These are phyloP conservation scores for Mycosarcoma mackinlayi DNA, from an alignment of 1,284 basidiomycete genomes.

Conservation along the genomic window DNA sequence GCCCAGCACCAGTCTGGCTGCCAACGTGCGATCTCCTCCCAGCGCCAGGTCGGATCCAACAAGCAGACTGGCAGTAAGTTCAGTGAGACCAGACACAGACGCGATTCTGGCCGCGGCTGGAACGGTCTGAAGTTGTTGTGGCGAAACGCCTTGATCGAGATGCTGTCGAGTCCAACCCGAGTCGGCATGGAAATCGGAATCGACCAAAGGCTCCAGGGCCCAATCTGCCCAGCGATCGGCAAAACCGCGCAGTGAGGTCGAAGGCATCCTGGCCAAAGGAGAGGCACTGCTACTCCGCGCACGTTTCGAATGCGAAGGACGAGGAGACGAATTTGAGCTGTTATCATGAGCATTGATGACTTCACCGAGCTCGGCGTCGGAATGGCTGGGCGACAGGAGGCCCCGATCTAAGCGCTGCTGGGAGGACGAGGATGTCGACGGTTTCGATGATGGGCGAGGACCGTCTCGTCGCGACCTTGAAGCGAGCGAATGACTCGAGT, in stretches of 20 bases:
- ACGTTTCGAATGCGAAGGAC: constrained; percentile 14
- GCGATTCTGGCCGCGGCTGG: constrained; percentile 42
- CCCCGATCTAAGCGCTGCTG: constrained; percentile 1
- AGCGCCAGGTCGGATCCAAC: constrained; percentile 45
- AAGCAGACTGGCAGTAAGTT: constrained; percentile 43
- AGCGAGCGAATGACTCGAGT: not conserved
- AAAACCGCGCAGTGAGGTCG: constrained; percentile 38
- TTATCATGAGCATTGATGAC: constrained; percentile 9
- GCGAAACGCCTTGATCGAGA: constrained; percentile 9
- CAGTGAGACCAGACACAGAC: constrained; percentile 36
- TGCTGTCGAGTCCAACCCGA: constrained; percentile 49
- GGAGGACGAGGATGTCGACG: constrained; percentile 7
- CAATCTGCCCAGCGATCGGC: constrained; percentile 61
- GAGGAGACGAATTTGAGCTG: constrained; percentile 26
- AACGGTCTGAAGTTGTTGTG: constrained; percentile 18
- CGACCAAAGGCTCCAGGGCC: constrained; percentile 53
- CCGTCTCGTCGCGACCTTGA: constrained; percentile 5
- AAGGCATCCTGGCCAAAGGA: constrained; percentile 29
- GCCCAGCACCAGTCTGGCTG: constrained; percentile 40
- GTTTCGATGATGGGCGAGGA: constrained; percentile 3
- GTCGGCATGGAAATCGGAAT: constrained; percentile 51
- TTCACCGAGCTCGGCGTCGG: constrained; percentile 14
- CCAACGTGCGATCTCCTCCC: constrained; percentile 37
- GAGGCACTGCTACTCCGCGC: constrained; percentile 42
- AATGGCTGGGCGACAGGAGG: constrained; percentile 23